Evolutionary conservation across 2,329 filamentous ascomycete species (phyloP), one percentile per base, ranked within the genome.

Genomic region (Fusarium virguliforme): DNA sequence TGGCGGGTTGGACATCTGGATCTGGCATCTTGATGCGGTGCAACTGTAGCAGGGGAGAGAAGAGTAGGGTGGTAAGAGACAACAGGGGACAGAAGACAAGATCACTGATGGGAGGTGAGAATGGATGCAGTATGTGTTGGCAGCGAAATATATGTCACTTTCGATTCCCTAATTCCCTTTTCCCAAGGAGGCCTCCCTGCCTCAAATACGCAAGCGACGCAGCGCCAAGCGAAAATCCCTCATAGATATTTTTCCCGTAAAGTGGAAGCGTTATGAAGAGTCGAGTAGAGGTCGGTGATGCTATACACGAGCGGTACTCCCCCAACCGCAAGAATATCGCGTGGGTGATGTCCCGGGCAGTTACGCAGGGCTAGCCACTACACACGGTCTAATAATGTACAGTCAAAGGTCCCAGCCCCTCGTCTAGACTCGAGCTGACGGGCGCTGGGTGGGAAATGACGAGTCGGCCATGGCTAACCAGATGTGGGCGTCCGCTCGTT

Each of bases 251-350:
- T 6, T n/a, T 41, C 13, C 3, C 35, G 28, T 24, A 34, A 32
- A 18, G 28, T 40, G 24, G 12, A 8, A 24, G 24, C 55, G 35
- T 43, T 63, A 64, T 70, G 48, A 71, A 63, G 51, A 41, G 9
- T 10, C n/a, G 38, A 73, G 70, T 73, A 71, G 43, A 26, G 12
- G 4, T 30, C 37, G 48, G 46, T 65, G 70, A 73, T 18, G 70
- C 64, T 73, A 62, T 73, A 73, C 70, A 71, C 58, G 63, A 62
- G 32, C 55, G 60, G 67, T 73, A 73, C 70, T 51, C 43, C 37
- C 38, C 59, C 22, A 24, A 35, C 67, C 46, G 70, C 67, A 18
- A 68, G 34, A 65, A 66, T 22, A 38, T 73, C 48, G 70, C 68
- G 70, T 62, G 50, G 70, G 69, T 68, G 60, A 68, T 7, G 67